Evolutionary conservation across 1,139 yeast species (phyloP).

Genomic region (Scheffersomyces lignicola): DNA sequence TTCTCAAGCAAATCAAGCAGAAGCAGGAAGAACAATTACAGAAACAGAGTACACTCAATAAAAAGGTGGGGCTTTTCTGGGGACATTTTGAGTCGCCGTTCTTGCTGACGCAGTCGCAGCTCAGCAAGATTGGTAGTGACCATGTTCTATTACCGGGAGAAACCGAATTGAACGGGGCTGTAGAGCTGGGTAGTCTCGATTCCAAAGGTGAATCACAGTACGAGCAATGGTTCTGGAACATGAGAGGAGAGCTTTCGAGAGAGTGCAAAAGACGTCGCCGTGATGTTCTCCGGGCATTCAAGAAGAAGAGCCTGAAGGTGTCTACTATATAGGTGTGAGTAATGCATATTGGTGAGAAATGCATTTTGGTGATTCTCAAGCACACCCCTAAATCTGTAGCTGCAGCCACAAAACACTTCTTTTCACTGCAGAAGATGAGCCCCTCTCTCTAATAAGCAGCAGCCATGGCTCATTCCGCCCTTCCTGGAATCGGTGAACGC

Average conservation of each 20-base stretch:
- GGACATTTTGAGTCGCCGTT: conserved; percentile 84
- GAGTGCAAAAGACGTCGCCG: conserved; percentile 74
- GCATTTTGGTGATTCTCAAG: not conserved
- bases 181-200: no score
- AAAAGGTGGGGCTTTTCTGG: conserved; percentile 67
- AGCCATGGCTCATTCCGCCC: no score
- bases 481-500: no score
- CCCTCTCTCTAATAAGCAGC: no score
- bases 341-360: not conserved
- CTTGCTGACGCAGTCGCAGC: conserved; percentile 77
- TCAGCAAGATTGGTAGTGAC: conserved; percentile 54
- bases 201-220: conserved; percentile 45
- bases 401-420: no score
- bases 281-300: conserved; percentile 64
- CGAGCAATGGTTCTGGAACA: conserved; percentile 79
- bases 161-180: conserved; percentile 14
- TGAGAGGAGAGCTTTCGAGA: conserved; percentile 77
- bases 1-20: conserved; percentile 31
- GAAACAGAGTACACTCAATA: conserved; percentile 7
- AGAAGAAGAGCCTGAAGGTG: conserved; percentile 34
- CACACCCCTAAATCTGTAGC: no score
- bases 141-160: conserved; percentile 39
- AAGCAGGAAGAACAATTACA: conserved; percentile 27
- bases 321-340: not conserved
- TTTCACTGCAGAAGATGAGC: no score